Percentiles rank a stretch among this genome's conserved stretches.
These are phyloP conservation scores for Iodosphaeria phyllophila DNA, from an alignment of 2,329 filamentous ascomycete genomes.

Conservation along the genomic window DNA sequence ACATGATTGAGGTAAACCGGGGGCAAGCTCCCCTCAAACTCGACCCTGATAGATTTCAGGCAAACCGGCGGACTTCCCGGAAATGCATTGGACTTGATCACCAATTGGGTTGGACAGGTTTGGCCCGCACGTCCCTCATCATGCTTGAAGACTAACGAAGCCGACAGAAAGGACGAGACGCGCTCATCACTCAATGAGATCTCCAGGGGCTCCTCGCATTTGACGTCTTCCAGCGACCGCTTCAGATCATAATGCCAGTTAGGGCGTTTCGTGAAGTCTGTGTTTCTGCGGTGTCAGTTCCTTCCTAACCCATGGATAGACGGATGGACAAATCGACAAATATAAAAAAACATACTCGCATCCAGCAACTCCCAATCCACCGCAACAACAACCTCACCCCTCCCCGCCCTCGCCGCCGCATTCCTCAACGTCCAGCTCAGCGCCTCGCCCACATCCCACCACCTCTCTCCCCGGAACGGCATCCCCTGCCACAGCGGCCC, in stretches of 20 bases:
- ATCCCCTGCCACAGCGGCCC: constrained; percentile 37
- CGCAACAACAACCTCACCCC: constrained; percentile 36
- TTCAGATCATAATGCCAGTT: constrained; percentile 44
- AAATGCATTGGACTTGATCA: constrained; percentile 36
- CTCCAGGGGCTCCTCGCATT: constrained; percentile 22
- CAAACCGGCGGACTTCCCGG: constrained; percentile 29
- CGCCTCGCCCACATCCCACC: constrained; percentile 40
- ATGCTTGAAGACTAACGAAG: constrained; percentile 37
- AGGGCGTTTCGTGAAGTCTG: constrained; percentile 33
- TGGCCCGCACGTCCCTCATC: constrained; percentile 44
- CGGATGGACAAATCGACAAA: not conserved
- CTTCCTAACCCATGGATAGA: not conserved
- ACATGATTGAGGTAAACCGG: constrained; percentile 31
- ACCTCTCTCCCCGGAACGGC: constrained; percentile 37
- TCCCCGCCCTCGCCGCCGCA: constrained; percentile 31
- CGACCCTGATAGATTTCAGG: constrained; percentile 30
- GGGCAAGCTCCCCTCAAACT: constrained; percentile 38
- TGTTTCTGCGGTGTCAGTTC: constrained; percentile 7
- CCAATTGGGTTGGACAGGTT: constrained; percentile 35
- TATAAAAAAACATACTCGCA: constrained; percentile 25
- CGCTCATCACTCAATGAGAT: constrained; percentile 31
- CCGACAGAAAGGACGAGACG: constrained; percentile 31
- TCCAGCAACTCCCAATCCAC: constrained; percentile 49
- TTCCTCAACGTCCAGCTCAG: constrained; percentile 40
- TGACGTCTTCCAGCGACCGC: constrained; percentile 33